Conservation (phyloP, 176 grass and related monocot genomes). For the Oryza punctata region DNA sequence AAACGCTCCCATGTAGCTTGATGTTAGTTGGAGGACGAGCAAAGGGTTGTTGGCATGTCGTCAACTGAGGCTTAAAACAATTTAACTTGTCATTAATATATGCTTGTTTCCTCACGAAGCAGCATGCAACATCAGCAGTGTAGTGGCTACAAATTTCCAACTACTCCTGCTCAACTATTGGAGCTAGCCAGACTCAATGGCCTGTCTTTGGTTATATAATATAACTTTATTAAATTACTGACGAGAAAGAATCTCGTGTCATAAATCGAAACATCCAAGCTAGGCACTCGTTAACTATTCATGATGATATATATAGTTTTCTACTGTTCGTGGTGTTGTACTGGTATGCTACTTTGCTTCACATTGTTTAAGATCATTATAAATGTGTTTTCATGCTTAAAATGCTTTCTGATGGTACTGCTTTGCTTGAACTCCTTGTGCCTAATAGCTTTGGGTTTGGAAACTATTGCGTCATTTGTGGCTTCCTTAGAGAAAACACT, state of each 20-base stretch:
- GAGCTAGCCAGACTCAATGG: background rate
- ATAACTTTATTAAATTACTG: background rate
- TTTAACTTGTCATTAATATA: conserved; percentile 22
- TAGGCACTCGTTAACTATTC: background rate
- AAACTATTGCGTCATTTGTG: background rate
- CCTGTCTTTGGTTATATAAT: background rate
- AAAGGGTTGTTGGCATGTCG: conserved; percentile 29
- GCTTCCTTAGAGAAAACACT: background rate
- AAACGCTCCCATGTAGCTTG: conserved; percentile 9
- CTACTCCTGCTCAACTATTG: conserved; percentile 8
- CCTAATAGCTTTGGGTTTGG: background rate
- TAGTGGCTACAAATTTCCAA: conserved; percentile 16
- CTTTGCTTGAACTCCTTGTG: background rate
- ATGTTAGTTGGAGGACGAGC: conserved; percentile 38
- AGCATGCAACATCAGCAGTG: conserved; percentile 28
- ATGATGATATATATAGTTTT: too few species aligned
- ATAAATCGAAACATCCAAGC: background rate
- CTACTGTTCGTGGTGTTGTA: background rate
- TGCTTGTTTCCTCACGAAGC: conserved; percentile 25
- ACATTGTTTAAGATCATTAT: conserved; percentile 11
- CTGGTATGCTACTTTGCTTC: background rate
- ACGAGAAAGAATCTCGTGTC: conserved; percentile 19
- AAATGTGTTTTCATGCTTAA: background rate
- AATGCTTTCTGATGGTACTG: background rate
- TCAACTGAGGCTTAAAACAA: background rate